These are phyloP conservation scores for Benincasa hispida DNA, from an alignment of 306 rosid species.

Conservation along the genomic window DNA sequence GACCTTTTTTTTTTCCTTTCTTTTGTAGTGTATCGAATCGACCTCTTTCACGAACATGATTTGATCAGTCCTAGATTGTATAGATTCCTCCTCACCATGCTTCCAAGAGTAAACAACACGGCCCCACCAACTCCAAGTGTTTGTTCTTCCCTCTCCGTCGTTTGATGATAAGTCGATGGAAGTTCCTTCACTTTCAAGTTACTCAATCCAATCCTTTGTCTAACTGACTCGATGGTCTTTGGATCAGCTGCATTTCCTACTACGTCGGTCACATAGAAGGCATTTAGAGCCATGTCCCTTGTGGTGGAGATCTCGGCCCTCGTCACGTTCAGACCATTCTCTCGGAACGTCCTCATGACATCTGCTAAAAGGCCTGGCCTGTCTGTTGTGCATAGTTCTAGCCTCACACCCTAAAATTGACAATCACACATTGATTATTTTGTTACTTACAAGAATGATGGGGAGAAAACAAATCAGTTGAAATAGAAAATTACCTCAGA, in stretches of 20 bases:
- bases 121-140: slow-evolving; percentile 76
- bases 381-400: slow-evolving; percentile 55
- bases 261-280: slow-evolving; percentile 77
- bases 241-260: slow-evolving; percentile 51
- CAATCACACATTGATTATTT: neutral
- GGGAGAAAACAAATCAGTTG: neutral
- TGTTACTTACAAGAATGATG: neutral
- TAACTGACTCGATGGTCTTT: slow-evolving; percentile 50
- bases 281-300: slow-evolving; percentile 33
- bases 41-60: slow-evolving; percentile 44
- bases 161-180: slow-evolving; percentile 26
- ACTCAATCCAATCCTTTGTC: slow-evolving; percentile 55
- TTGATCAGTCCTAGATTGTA: slow-evolving; percentile 67
- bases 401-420: slow-evolving; percentile 56
- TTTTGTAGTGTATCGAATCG: neutral
- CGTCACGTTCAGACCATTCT: slow-evolving; percentile 72
- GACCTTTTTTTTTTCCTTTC: neutral
- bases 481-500: slow-evolving; percentile 36
- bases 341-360: slow-evolving; percentile 81
- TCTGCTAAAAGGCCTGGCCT: slow-evolving; percentile 64
- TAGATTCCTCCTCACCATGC: slow-evolving; percentile 78
- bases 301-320: slow-evolving; percentile 74
- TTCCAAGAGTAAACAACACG: slow-evolving; percentile 66
- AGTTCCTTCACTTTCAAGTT: slow-evolving; percentile 58
- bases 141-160: slow-evolving; percentile 45